A percentile compares a stretch with the other conserved stretches of the same genome.
phyloP scores from a whole-genome alignment of 352 stramenopile species.

The Globisporangium solare region DNA sequence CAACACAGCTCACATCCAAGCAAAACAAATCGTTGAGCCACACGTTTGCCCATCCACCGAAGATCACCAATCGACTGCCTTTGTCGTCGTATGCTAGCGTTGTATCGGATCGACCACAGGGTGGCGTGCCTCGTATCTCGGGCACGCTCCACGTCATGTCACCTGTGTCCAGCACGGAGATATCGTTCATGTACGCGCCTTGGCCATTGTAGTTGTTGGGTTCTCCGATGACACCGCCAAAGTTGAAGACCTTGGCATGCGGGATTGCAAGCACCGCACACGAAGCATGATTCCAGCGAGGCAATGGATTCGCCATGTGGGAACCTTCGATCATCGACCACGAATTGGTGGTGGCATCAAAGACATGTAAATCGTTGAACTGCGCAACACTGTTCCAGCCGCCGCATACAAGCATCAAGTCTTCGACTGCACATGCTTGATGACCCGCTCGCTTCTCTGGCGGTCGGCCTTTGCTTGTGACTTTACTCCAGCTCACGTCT shows the following conservation, averaged over 20 bases:
- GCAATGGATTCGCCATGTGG: conserved; percentile 67
- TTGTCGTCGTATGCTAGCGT: conserved; percentile 94
- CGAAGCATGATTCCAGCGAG: conserved; percentile 94
- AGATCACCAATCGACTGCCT: conserved; percentile 88
- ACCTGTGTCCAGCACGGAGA: conserved; percentile 92
- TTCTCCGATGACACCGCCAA: conserved; percentile 93
- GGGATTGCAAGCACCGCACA: conserved; percentile 93
- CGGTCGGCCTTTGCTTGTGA: conserved; percentile 80
- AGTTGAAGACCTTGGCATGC: conserved; percentile 95
- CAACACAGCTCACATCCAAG: conserved; percentile 92
- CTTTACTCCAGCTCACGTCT: conserved; percentile 80
- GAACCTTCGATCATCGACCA: conserved; percentile 83
- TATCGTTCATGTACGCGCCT: conserved; percentile 85
- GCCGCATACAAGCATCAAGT: conserved; percentile 91
- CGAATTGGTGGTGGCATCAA: conserved; percentile 82
- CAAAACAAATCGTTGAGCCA: conserved; percentile 92
- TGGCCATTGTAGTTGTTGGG: conserved; percentile 82
- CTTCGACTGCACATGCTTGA: conserved; percentile 84
- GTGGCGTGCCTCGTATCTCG: conserved; percentile 71
- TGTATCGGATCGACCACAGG: conserved; percentile 88
- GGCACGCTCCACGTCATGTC: conserved; percentile 86
- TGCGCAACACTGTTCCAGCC: conserved; percentile 93
- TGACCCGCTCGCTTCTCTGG: conserved; percentile 92
- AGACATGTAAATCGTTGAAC: conserved; percentile 94
- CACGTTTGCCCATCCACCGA: conserved; percentile 94